A percentile compares a stretch with the other conserved stretches of the same genome.
Conservation (phyloP, 2,329 filamentous ascomycete genomes). For the Chrysosporium keratinophilum region DNA sequence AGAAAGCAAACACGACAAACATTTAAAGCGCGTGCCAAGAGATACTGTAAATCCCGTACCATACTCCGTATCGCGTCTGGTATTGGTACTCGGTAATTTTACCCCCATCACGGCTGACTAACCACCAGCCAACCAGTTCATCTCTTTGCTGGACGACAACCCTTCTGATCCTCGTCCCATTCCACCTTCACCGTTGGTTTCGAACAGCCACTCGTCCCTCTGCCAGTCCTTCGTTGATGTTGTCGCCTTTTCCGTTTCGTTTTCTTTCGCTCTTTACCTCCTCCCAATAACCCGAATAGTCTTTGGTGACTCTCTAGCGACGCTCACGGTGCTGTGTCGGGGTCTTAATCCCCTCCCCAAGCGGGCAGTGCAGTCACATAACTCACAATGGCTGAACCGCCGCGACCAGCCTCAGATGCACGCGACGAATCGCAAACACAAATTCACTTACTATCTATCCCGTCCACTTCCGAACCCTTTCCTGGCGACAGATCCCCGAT, state of each 20-base stretch:
- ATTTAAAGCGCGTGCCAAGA: not conserved
- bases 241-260: constrained; percentile 13
- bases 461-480: constrained; percentile 16
- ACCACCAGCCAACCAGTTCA: not conserved
- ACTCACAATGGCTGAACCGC: constrained; percentile 19
- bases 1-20: too few species aligned
- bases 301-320: not conserved
- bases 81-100: not conserved
- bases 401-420: constrained; percentile 19
- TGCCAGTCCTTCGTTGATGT: constrained; percentile 7
- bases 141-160: not conserved
- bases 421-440: constrained; percentile 19
- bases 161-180: constrained; percentile 2
- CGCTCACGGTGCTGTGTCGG: not conserved
- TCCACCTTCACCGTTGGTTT: constrained; percentile 13
- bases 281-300: not conserved
- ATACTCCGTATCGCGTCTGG: not conserved
- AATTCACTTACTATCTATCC: constrained; percentile 24
- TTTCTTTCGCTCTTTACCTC: constrained; percentile 12
- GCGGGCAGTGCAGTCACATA: constrained; percentile 15
- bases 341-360: constrained; percentile 13
- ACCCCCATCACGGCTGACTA: not conserved
- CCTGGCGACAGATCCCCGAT: constrained; percentile 21
- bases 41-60: not conserved
- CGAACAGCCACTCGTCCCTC: not conserved